phyloP scores from a whole-genome alignment of 768 basidiomycete species.

The Boletus pseudopeckii region DNA sequence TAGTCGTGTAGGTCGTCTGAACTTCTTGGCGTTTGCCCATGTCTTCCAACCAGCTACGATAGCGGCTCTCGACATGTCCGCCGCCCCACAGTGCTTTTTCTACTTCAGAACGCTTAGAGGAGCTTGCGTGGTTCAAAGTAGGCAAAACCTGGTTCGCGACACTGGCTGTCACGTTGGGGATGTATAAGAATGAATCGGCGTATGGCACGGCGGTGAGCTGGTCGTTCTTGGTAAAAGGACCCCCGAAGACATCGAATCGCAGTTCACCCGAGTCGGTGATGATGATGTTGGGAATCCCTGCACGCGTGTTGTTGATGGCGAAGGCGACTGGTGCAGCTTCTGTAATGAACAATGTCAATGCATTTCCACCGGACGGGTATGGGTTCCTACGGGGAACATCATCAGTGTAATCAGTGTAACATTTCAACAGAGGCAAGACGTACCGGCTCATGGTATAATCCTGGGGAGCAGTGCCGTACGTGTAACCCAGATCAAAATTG shows the following conservation, averaged over 20 bases:
- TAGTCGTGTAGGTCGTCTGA: slow-evolving; percentile 36
- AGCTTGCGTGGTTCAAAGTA: slow-evolving; percentile 45
- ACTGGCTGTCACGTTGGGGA: slow-evolving; percentile 49
- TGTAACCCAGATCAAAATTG: slow-evolving; percentile 57
- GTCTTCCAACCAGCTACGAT: slow-evolving; percentile 53
- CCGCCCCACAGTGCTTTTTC: slow-evolving; percentile 32
- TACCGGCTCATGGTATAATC: slow-evolving; percentile 68
- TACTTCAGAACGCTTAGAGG: slow-evolving; percentile 9
- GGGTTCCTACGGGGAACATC: slow-evolving; percentile 42
- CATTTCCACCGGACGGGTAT: slow-evolving; percentile 57
- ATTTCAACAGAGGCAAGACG: slow-evolving; percentile 11
- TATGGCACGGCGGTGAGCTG: slow-evolving; percentile 76
- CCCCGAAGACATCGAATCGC: slow-evolving; percentile 65
- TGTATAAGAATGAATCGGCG: slow-evolving; percentile 57
- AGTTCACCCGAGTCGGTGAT: slow-evolving; percentile 61
- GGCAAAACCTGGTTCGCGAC: slow-evolving; percentile 54
- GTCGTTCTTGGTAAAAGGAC: slow-evolving; percentile 77
- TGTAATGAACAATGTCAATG: slow-evolving; percentile 57
- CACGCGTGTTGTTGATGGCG: slow-evolving; percentile 60
- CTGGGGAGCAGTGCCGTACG: slow-evolving; percentile 72
- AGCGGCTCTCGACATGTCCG: slow-evolving; percentile 51
- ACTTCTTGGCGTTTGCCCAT: slow-evolving; percentile 39
- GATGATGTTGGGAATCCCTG: slow-evolving; percentile 57
- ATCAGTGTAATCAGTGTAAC: background rate
- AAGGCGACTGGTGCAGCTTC: slow-evolving; percentile 56